Base-by-base conservation (phyloP, 805 yeast species). In the Saccharomycopsis babjevae region DNA sequence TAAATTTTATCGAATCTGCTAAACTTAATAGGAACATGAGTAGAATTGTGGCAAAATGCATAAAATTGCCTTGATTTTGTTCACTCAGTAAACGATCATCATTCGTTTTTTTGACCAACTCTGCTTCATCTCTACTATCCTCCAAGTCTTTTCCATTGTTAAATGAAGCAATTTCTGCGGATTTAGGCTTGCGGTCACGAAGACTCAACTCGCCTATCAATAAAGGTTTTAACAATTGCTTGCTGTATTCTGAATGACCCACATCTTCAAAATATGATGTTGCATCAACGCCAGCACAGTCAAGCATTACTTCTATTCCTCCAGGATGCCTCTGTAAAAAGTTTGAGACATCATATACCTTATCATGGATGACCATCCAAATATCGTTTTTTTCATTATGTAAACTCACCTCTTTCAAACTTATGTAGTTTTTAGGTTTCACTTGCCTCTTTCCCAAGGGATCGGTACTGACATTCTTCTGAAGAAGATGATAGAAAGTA, bases 311-410 rank as follows among this genome's bases (percentile, higher is more conserved):
- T 68, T 83, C 66, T 13, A 55, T 40, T 7, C 66, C 66, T 13
- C 66, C 66, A n/a, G 87, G 87, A 66, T 83, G 87, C 43, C 25
- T n/a, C 10, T 20, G 5, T 13, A 61, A 20, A 54, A 63, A 63
- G 25, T 71, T 73, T 3, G 93, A 79, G 32, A 88, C 79, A 71
- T 89, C 86, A 71, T 85, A 89, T 3, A 93, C 96, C 66, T 85
- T 84, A 61, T 86, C 88, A 68, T 89, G 85, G 62, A 89, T 79
- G 58, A 89, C 80, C 78, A 93, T 83, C 96, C 97, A 93, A 50
- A 89, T 73, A 67, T 88, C 90, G 16, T 85, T 86, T 54, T 84
- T 81, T 15, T 82, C 76, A 71, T 81, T 83, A 78, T 92, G 97
- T 66, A 77, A 70, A 38, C 84, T 79, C 57, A 91, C 83, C 71